A percentile compares a stretch with the other conserved stretches of the same genome.
phyloP scores from a whole-genome alignment of 352 stramenopile genomes.

The Chrysophaeum taylorii region DNA sequence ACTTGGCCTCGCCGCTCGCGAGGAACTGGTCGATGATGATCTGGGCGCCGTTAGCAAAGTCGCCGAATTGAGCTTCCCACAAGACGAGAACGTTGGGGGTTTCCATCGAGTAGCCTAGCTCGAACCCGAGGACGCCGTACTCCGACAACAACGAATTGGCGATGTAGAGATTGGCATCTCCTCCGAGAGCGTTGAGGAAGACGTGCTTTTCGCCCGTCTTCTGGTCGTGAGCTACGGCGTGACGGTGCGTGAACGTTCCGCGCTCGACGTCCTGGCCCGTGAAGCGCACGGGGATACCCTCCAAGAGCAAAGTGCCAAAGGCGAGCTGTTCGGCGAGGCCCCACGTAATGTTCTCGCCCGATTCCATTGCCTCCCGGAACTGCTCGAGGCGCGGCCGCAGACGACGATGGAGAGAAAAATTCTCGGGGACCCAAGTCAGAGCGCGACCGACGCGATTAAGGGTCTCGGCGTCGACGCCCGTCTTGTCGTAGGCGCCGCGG shows the following conservation, averaged over 20 bases:
- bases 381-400: slow-evolving; percentile 80
- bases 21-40: slow-evolving; percentile 96
- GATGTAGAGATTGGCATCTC: slow-evolving; percentile 68
- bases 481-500: slow-evolving; percentile 64
- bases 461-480: slow-evolving; percentile 77
- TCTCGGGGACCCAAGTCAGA: slow-evolving; percentile 60
- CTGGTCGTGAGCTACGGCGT: slow-evolving; percentile 85
- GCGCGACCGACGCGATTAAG: slow-evolving; percentile 76
- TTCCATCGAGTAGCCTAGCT: slow-evolving; percentile 84
- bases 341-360: slow-evolving; percentile 81
- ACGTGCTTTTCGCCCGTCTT: slow-evolving; percentile 84
- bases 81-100: slow-evolving; percentile 86
- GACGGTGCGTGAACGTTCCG: slow-evolving; percentile 73
- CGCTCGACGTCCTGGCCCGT: slow-evolving; percentile 90
- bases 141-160: slow-evolving; percentile 88
- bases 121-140: slow-evolving; percentile 88
- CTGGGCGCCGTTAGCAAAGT: slow-evolving; percentile 91
- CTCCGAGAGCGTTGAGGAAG: slow-evolving; percentile 82
- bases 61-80: slow-evolving; percentile 95
- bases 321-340: slow-evolving; percentile 86
- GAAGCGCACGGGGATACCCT: slow-evolving; percentile 74
- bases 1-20: slow-evolving; percentile 87
- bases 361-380: slow-evolving; percentile 64
- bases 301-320: slow-evolving; percentile 81
- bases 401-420: slow-evolving; percentile 79